Evolutionary conservation across 768 basidiomycete species (phyloP).

Genomic region (Amanita fuliginea): DNA sequence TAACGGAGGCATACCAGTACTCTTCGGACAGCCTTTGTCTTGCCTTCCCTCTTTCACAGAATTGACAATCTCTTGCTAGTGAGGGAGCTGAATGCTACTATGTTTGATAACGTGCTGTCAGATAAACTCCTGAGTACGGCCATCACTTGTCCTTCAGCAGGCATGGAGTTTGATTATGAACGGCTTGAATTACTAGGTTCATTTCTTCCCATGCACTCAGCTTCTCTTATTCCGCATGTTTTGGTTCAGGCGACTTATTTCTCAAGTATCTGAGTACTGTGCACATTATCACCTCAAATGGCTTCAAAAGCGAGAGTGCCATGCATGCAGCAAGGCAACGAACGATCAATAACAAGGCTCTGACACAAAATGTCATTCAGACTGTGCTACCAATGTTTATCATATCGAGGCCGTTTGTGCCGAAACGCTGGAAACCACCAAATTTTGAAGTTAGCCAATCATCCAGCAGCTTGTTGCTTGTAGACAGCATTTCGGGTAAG

Average conservation of each 20-base stretch:
- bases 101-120: slow-evolving; percentile 52
- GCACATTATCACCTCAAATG: slow-evolving; percentile 63
- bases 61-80: slow-evolving; percentile 68
- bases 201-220: slow-evolving; percentile 9
- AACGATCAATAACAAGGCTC: slow-evolving; percentile 65
- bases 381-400: slow-evolving; percentile 64
- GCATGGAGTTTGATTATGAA: slow-evolving; percentile 70
- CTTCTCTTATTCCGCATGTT: slow-evolving; percentile 6
- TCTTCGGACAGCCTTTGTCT: slow-evolving; percentile 52
- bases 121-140: slow-evolving; percentile 56
- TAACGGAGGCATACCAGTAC: slow-evolving; percentile 28
- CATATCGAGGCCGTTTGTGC: slow-evolving; percentile 57
- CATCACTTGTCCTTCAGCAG: slow-evolving; percentile 58
- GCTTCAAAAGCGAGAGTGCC: slow-evolving; percentile 51
- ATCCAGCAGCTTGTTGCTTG: slow-evolving; percentile 1
- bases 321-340: slow-evolving; percentile 56
- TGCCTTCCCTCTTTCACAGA: slow-evolving; percentile 66
- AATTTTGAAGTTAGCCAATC: slow-evolving; percentile 19
- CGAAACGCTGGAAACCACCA: slow-evolving; percentile 57
- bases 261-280: slow-evolving; percentile 70
- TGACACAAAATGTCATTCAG: slow-evolving; percentile 43
- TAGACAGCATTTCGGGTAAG: not conserved
- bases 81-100: slow-evolving; percentile 64
- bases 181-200: slow-evolving; percentile 76
- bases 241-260: slow-evolving; percentile 60